These are phyloP conservation scores for Irpex lacteus DNA, from an alignment of 1,284 basidiomycete species.

Conservation along the genomic window DNA sequence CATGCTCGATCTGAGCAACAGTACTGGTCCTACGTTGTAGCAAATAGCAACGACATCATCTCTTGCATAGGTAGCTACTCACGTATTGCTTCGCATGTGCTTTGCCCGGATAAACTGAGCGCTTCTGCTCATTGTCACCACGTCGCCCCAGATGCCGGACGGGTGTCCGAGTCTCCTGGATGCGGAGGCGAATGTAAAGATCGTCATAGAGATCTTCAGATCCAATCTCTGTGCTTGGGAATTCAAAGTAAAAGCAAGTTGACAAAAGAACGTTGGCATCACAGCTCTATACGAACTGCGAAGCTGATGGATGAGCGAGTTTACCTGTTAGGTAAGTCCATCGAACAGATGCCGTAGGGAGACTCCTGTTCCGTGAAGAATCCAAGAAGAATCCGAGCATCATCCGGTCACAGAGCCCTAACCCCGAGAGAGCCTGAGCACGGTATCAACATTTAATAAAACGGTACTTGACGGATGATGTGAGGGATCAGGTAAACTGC, in stretches of 20 bases:
- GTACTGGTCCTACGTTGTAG: not conserved
- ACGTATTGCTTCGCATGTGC: not conserved
- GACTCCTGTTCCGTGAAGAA: conserved; percentile 15
- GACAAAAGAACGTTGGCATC: not conserved
- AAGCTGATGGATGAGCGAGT: conserved; percentile 4
- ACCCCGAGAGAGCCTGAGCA: not conserved
- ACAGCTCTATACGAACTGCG: not conserved
- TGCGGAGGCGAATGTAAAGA: not conserved
- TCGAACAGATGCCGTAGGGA: not conserved
- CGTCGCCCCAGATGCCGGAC: not conserved
- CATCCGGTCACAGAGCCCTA: conserved; percentile 14
- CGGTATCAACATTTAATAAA: not conserved
- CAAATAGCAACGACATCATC: not conserved
- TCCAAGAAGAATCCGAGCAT: conserved; percentile 25
- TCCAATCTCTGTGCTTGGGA: not conserved
- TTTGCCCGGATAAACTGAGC: conserved; percentile 13
- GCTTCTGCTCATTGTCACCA: not conserved
- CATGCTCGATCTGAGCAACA: not conserved
- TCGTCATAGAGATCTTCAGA: not conserved
- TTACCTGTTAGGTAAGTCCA: not conserved
- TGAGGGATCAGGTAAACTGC: not conserved
- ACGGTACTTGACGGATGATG: not conserved
- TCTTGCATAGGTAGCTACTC: not conserved
- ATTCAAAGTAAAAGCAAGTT: not conserved
- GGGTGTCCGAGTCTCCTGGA: not conserved